phyloP scores from a whole-genome alignment of 768 basidiomycete genomes.

The Suillus cothurnatus region DNA sequence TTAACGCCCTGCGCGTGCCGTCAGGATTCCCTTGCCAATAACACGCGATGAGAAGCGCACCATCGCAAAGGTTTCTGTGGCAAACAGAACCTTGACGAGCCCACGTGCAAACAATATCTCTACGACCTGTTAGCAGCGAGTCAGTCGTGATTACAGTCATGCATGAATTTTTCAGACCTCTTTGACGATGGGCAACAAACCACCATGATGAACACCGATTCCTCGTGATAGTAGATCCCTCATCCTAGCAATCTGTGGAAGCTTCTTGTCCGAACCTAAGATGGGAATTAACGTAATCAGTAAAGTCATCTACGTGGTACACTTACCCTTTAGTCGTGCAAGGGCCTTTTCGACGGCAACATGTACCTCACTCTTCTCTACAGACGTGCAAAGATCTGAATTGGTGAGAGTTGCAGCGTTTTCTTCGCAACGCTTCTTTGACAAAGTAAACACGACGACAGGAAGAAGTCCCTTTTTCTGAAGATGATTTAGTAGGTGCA shows the following conservation, averaged over 20 bases:
- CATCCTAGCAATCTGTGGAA: constrained; percentile 93
- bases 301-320: constrained; percentile 7
- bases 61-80: constrained; percentile 99
- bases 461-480: constrained; percentile 87
- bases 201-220: constrained; percentile 97
- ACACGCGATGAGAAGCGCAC: constrained; percentile 42
- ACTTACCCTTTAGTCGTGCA: constrained; percentile 83
- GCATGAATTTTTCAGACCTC: constrained; percentile 56
- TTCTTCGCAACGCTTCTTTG: constrained; percentile 97
- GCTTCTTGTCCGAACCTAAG: constrained; percentile 83
- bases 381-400: constrained; percentile 82
- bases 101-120: constrained; percentile 96
- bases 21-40: constrained; percentile 16
- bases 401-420: constrained; percentile 90
- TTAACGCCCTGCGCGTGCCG: constrained; percentile 79
- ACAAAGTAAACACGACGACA: constrained; percentile 95
- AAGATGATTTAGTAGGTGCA: constrained; percentile 85
- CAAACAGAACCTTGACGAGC: constrained; percentile 94
- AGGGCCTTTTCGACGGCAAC: constrained; percentile 91
- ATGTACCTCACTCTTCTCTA: constrained; percentile 97
- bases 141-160: not conserved
- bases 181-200: constrained; percentile 94
- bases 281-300: constrained; percentile 10
- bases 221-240: constrained; percentile 87
- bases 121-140: constrained; percentile 63